phyloP scores from a whole-genome alignment of 73 alveolate species.

The Effrenium voratum region DNA sequence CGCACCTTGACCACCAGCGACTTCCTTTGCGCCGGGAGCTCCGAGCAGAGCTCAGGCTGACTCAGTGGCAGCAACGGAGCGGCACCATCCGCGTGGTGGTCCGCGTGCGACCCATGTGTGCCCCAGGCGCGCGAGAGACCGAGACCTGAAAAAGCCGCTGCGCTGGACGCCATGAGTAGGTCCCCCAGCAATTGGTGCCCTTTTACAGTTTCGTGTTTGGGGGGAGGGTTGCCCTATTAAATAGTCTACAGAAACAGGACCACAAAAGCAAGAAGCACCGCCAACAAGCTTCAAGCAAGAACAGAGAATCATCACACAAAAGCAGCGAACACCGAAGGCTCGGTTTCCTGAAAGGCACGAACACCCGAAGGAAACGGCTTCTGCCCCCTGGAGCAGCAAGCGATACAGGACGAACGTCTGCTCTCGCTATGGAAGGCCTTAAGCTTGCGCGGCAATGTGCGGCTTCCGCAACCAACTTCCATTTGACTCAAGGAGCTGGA shows the following conservation, averaged over 20 bases:
- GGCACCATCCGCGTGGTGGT: conserved; percentile 89
- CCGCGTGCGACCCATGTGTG: conserved; percentile 48
- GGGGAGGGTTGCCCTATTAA: neutral
- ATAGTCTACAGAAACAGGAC: too few relatives aligned
- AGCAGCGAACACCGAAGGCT: too few relatives aligned
- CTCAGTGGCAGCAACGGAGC: conserved; percentile 94
- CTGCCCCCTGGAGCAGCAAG: too few relatives aligned
- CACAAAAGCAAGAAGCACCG: neutral
- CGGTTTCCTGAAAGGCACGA: too few relatives aligned
- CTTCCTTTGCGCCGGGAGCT: neutral
- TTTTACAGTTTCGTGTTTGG: neutral
- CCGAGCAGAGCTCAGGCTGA: conserved; percentile 24
- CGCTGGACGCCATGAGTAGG: neutral
- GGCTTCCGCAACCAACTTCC: too few relatives aligned
- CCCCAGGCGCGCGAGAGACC: conserved; percentile 18
- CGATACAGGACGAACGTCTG: too few relatives aligned
- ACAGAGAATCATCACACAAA: too few relatives aligned
- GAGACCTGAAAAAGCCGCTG: neutral
- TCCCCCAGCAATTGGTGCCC: neutral
- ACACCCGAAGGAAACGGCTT: too few relatives aligned
- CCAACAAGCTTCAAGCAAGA: neutral
- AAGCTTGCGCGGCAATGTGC: too few relatives aligned
- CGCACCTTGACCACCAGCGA: too few relatives aligned
- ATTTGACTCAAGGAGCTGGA: too few relatives aligned
- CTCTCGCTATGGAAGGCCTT: too few relatives aligned